Conservation (phyloP, 106 monocot genomes). For the Acorus gramineus region DNA sequence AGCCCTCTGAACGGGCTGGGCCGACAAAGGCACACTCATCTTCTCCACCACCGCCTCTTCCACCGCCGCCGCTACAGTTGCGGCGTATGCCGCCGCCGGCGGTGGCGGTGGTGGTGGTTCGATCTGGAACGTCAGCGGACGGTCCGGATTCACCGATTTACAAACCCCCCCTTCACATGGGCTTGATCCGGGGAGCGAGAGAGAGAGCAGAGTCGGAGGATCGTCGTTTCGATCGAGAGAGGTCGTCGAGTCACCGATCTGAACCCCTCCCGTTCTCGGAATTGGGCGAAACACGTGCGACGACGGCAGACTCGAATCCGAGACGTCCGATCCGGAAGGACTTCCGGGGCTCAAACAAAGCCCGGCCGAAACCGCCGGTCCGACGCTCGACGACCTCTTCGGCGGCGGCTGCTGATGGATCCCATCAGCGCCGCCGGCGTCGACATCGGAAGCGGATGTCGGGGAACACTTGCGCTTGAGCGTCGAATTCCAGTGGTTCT, state of each 20-base stretch:
- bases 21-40: no score
- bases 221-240: conserved; percentile 6
- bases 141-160: no score
- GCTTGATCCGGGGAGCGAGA: conserved; percentile 27
- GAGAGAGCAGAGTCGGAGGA: conserved; percentile 41
- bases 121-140: not conserved
- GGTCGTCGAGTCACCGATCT: not conserved
- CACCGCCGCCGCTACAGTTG: not conserved
- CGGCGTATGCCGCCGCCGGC: not conserved
- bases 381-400: conserved; percentile 16
- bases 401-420: not conserved
- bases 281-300: conserved; percentile 19
- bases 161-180: not conserved
- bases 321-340: conserved; percentile 21
- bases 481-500: conserved; percentile 12
- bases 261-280: conserved; percentile 23
- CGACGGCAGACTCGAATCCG: conserved; percentile 15
- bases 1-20: not conserved
- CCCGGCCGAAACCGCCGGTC: conserved; percentile 2
- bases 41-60: not conserved
- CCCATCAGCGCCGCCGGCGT: not conserved
- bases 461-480: conserved; percentile 22
- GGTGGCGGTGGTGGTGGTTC: not conserved
- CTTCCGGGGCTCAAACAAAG: conserved; percentile 20
- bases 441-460: not conserved